Evolutionary conservation across 345 rosid species (phyloP), one percentile per base, ranked within the genome.

Genomic region (Populus alba): DNA sequence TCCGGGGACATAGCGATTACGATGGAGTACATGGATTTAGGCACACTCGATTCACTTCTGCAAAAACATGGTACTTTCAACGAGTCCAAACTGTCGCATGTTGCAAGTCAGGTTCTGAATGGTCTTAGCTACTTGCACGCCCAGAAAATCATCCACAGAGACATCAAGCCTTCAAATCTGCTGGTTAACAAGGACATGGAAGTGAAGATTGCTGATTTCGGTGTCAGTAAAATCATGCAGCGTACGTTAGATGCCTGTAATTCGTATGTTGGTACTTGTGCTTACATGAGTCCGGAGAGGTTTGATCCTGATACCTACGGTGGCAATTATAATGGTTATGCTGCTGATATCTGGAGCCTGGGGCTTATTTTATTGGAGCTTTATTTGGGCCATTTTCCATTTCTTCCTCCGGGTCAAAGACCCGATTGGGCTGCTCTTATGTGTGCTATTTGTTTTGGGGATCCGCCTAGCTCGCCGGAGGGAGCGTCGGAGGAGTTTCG

Each of bases 251-350:
- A 95, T 67, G 82, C 94, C 6, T 92, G 98, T 43, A 92, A 91
- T 31, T 94, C 97, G 18, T 94, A 92, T 43, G 97, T 94, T 3
- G 98, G 98, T 0, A 94, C 98, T 6, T 91, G 94, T 68, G 98
- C 98, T 31, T 94, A 94, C 76, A 94, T 94, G 98, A 92, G 97
- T 31, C 98, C 97, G 0, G 98, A 95, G 77, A 78, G 97, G 43
- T 92, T 95, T 57, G 97, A 95, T 53, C 92, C 98, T 0, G 97
- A 88, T 9, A 65, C 90, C 0, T 77, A 88, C 12, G 92, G 92
- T 16, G 91, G 92, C 1, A 87, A 83, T 27, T 89, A 90, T 57
- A 79, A 93, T 51, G 90, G 95, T 0, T 95, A 88, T 75, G 97
- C 97, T 1, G 97, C 91, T 0, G 98, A 95, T 83, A 86, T 93